Conservation (phyloP, 192 early-diverging fungal genomes). For the Pilaira anomala region DNA sequence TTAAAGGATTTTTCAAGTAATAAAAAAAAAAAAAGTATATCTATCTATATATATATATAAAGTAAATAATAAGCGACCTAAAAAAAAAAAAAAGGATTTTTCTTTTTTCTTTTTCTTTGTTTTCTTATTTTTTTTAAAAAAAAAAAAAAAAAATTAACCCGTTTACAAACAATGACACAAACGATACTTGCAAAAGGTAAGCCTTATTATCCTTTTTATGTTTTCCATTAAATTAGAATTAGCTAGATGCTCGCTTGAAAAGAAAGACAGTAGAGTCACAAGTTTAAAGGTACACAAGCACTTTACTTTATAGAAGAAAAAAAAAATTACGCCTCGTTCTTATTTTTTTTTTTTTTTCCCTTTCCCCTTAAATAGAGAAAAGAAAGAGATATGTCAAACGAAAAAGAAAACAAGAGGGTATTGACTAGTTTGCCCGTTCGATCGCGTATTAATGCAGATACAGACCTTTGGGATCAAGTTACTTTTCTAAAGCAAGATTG, state of each 20-base stretch:
- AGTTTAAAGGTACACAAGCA: neutral
- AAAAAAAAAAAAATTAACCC: neutral
- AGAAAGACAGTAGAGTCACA: conserved; percentile 1
- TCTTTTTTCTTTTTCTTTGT: too few relatives aligned
- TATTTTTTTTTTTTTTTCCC: neutral
- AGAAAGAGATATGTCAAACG: too few relatives aligned
- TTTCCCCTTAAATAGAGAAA: too few relatives aligned
- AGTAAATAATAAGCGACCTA: too few relatives aligned
- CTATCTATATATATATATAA: too few relatives aligned
- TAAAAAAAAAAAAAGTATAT: too few relatives aligned
- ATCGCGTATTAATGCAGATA: neutral
- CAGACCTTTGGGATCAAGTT: neutral
- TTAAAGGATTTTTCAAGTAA: too few relatives aligned
- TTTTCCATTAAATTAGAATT: neutral
- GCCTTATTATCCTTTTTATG: neutral
- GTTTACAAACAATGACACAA: neutral
- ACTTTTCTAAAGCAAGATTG: neutral
- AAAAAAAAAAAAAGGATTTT: neutral
- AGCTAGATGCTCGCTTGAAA: neutral
- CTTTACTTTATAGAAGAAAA: neutral
- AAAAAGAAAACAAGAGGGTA: too few relatives aligned
- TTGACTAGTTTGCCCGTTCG: neutral
- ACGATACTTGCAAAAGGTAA: neutral
- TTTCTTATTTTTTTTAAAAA: neutral
- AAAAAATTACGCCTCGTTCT: neutral